Evolutionary conservation across 2,329 filamentous ascomycete genomes (phyloP), one percentile per base, ranked within the genome.

Genomic region (Penicillium sp.): DNA sequence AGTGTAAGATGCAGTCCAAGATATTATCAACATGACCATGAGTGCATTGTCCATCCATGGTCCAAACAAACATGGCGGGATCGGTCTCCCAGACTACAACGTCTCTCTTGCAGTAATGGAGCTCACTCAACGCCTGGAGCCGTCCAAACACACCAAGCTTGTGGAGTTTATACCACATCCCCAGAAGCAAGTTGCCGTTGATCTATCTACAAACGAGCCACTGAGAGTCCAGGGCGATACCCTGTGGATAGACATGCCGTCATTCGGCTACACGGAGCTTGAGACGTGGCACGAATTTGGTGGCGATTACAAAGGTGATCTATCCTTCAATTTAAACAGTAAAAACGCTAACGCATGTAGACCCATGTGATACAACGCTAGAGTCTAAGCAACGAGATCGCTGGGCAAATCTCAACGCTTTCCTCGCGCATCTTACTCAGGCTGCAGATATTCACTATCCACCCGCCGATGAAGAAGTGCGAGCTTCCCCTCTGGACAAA

Each of bases 381-480:
- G 46, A 55, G 30, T 14, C 35, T 36, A 17, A 57, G 45, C 26
- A 60, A 47, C 41, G 49, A 48, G 30, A 47, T 22, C 55, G 57
- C 33, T 60, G 55, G 57, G 37, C n/a, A 6, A 60, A 55, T 28
- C 40, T 70, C 25, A 58, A 58, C 26, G 52, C 52, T 26, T 62
- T 62, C 50, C 46, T 63, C 50, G 61, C 57, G 28, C 57, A 62
- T 31, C 53, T 63, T 6, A 60, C 50, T n/a, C 53, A 60, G 30
- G 47, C 55, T 16, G 50, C 57, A 5, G 53, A 61, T 2, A 36
- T 63, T 49, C 35, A 28, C 25, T 53, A 57, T 41, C 7, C 50
- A 25, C 16, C 50, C 50, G 42, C 53, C 5, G 30, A 40, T 14
- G 40, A 56, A 35, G 28, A 45, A 47, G 22, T 37, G 28, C 33